Base-by-base conservation (phyloP, 1,284 basidiomycete genomes). In the Coniferiporia sulphurascens region DNA sequence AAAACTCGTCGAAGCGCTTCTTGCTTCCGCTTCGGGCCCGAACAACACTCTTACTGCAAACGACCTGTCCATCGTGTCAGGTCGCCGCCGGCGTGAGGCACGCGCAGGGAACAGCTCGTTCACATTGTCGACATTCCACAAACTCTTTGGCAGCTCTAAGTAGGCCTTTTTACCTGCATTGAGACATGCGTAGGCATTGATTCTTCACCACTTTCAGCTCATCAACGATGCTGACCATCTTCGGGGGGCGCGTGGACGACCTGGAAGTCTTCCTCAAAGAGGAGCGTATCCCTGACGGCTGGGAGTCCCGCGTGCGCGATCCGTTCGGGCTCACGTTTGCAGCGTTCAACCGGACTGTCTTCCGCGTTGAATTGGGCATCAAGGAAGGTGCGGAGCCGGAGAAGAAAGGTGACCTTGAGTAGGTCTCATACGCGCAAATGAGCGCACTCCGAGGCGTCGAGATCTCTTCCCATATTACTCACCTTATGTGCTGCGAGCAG, bases 111-210 rank as follows among this genome's bases (percentile, higher is more conserved):
- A 89, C 70, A 77, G 77, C 3, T 76, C 82, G 1, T 89, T 78
- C 66, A 74, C 77, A 12, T 69, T 81, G 1, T 71, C 69, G 55
- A 67, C 71, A 13, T 69, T 74, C 58, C 86, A 89, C 70, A 81
- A 77, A 63, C 63, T 82, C 15, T 89, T 90, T 66, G 83, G 83
- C 2, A 83, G 83, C 49, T 71, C 84, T 50, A 90, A 89, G 86
- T 89, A 66, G 50, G 82, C 76, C 13, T 46, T 34, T 48, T n/a
- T 8, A n/a, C 45, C 22, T 48, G 15, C 38, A 12, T 41, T 8
- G 9, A 45, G 36, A n/a, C 17, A 19, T 4, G 61, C 59, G 43
- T 38, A 27, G 19, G 4, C 15, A 10, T 13, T 8, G 22, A 4
- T 34, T 27, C 46, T 56, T 41, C 44, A 17, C 35, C 34, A 13